Base-by-base conservation (phyloP, 1,284 basidiomycete genomes). In the Peniophora sp. region DNA sequence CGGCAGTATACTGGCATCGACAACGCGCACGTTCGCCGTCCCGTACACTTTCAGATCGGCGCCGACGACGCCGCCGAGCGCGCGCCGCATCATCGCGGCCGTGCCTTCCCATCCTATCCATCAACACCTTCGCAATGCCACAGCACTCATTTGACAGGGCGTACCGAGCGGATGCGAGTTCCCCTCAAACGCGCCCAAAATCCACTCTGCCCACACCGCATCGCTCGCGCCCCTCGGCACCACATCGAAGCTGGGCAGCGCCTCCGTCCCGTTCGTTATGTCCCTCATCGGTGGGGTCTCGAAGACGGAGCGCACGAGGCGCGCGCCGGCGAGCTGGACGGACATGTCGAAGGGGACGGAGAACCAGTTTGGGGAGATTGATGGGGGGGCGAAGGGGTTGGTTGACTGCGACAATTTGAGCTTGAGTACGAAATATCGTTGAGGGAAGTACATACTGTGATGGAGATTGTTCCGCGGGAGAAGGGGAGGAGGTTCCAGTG, bases 121-220 rank as follows among this genome's bases (percentile, higher is more conserved):
- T n/a, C n/a, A n/a, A n/a, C n/a, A n/a, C n/a, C n/a, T n/a, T n/a
- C n/a, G n/a, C n/a, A n/a, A n/a, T n/a, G n/a, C n/a, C n/a, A n/a
- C n/a, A n/a, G n/a, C n/a, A n/a, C n/a, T n/a, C n/a, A n/a, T n/a
- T n/a, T n/a, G n/a, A n/a, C n/a, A n/a, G n/a, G n/a, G n/a, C n/a
- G n/a, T 10, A 36, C 76, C 81, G 43, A 85, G 69, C 3, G 81
- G 81, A 62, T 82, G 78, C 20, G 68, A 67, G 17, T 78, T 76
- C 3, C 73, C 66, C 2, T 62, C 51, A 55, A 72, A 77, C 15
- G 65, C 66, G 15, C 62, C 54, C 55, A 60, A 59, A 54, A 78
- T 71, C 74, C 74, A 77, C 5, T 58, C 59, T 51, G 61, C 63
- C 74, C 74, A 78, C 23, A 62, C 70, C 11, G 64, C 67, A 54